A percentile compares a stretch with the other conserved stretches of the same genome.
phyloP scores from a whole-genome alignment of 2,329 filamentous ascomycete species.

The Fusarium praegraminearum region DNA sequence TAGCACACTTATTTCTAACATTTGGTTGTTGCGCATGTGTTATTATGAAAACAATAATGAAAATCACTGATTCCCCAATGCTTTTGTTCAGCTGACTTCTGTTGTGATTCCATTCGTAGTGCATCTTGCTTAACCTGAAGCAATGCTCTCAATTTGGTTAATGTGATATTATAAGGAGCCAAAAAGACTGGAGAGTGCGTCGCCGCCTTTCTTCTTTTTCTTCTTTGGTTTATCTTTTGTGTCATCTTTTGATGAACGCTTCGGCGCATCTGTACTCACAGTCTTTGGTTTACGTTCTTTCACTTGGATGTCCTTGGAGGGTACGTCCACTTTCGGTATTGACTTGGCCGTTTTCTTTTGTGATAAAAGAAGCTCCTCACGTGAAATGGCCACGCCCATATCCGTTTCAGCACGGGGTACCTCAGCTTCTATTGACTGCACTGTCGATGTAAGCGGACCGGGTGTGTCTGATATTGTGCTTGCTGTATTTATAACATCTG shows the following conservation, averaged over 20 bases:
- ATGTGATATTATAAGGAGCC: conserved; percentile 58
- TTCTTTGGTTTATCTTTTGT: conserved; percentile 62
- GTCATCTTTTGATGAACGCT: conserved; percentile 52
- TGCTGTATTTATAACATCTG: background rate
- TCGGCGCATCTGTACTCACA: conserved; percentile 11
- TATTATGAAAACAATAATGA: conserved; percentile 44
- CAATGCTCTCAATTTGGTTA: background rate
- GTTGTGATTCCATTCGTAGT: background rate
- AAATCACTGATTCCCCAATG: conserved; percentile 34
- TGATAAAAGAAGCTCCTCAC: conserved; percentile 31
- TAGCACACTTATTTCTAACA: conserved; percentile 36
- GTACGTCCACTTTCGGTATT: conserved; percentile 2
- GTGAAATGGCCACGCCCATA: conserved; percentile 49
- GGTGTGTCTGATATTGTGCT: background rate
- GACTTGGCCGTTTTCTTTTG: conserved; percentile 16
- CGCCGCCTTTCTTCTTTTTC: conserved; percentile 67
- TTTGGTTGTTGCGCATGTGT: conserved; percentile 40
- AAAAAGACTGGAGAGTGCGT: conserved; percentile 82
- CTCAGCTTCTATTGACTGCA: background rate
- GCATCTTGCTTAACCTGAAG: background rate
- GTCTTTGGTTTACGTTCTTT: conserved; percentile 22
- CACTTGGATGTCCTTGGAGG: background rate
- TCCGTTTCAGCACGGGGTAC: conserved; percentile 31
- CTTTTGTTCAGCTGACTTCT: background rate
- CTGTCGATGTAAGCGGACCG: background rate